These are phyloP conservation scores for Deinandra increscens DNA, from an alignment of 129 eudicot genomes.

Conservation along the genomic window DNA sequence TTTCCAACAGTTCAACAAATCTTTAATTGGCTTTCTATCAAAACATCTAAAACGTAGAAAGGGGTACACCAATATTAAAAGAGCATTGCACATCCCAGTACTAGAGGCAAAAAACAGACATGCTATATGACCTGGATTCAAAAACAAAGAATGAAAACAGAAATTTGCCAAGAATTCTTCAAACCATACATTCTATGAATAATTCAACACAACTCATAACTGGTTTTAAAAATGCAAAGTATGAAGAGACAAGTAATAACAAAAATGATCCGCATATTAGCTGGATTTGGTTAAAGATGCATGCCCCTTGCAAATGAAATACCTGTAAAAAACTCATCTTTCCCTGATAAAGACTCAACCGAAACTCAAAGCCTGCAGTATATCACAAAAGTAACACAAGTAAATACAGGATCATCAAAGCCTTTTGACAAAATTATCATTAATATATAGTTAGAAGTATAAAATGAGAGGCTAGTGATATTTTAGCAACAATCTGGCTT, in stretches of 20 bases:
- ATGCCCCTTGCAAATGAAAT: neutral
- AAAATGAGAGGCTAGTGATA: too few species aligned
- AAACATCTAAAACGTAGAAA: too few species aligned
- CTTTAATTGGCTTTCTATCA: too few species aligned
- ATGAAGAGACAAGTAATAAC: neutral
- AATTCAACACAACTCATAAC: slow-evolving; percentile 17
- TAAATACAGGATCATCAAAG: slow-evolving; percentile 6
- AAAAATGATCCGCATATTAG: slow-evolving; percentile 12
- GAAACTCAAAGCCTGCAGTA: slow-evolving; percentile 15
- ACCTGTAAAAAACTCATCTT: neutral
- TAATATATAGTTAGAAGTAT: neutral
- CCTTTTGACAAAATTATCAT: neutral
- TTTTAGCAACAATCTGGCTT: too few species aligned
- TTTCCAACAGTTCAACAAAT: too few species aligned
- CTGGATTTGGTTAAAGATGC: neutral
- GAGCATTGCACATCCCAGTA: neutral
- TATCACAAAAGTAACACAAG: neutral
- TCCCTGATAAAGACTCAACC: neutral
- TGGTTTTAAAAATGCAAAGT: neutral
- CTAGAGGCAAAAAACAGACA: neutral
- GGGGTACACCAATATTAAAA: too few species aligned
- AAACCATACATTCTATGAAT: neutral
- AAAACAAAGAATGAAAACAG: neutral
- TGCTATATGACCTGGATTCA: neutral
- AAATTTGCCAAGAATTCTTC: neutral